Evolutionary conservation across 352 stramenopile species (phyloP).

Genomic region (Plasmopara viticola): DNA sequence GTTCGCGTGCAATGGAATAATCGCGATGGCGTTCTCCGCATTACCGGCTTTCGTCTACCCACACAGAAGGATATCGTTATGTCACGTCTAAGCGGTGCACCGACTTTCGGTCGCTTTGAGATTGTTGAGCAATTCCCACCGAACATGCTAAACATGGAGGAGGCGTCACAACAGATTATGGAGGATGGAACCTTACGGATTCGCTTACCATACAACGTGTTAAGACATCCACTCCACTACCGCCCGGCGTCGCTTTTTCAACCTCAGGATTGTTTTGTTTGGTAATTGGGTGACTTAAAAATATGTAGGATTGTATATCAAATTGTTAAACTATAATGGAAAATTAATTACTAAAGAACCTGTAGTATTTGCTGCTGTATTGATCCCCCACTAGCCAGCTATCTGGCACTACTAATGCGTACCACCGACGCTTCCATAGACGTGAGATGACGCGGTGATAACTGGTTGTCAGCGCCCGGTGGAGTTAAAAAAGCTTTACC

Average conservation of each 20-base stretch:
- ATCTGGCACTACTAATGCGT: too few species aligned
- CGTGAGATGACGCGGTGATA: background rate
- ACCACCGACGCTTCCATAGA: background rate
- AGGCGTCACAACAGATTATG: slow-evolving; percentile 42
- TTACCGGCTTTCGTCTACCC: slow-evolving; percentile 49
- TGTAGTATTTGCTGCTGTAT: too few species aligned
- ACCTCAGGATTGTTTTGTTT: slow-evolving; percentile 33
- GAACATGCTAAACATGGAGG: slow-evolving; percentile 40
- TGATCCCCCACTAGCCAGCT: too few species aligned
- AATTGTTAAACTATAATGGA: too few species aligned
- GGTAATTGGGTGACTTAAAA: slow-evolving; percentile 7
- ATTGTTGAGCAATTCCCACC: slow-evolving; percentile 47
- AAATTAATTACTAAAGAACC: too few species aligned
- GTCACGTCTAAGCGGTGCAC: slow-evolving; percentile 41
- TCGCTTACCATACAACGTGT: slow-evolving; percentile 41
- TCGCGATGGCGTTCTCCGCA: slow-evolving; percentile 29
- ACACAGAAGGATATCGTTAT: slow-evolving; percentile 53
- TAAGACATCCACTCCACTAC: slow-evolving; percentile 23
- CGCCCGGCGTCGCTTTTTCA: slow-evolving; percentile 33
- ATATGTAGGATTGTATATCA: too few species aligned
- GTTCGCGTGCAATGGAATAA: slow-evolving; percentile 42
- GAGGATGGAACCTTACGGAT: slow-evolving; percentile 50
- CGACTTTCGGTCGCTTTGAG: slow-evolving; percentile 63
- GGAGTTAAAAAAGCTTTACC: background rate
- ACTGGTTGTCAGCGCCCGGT: slow-evolving; percentile 1